Conservation (phyloP, 768 basidiomycete species). For the Pisolithus tinctorius region DNA sequence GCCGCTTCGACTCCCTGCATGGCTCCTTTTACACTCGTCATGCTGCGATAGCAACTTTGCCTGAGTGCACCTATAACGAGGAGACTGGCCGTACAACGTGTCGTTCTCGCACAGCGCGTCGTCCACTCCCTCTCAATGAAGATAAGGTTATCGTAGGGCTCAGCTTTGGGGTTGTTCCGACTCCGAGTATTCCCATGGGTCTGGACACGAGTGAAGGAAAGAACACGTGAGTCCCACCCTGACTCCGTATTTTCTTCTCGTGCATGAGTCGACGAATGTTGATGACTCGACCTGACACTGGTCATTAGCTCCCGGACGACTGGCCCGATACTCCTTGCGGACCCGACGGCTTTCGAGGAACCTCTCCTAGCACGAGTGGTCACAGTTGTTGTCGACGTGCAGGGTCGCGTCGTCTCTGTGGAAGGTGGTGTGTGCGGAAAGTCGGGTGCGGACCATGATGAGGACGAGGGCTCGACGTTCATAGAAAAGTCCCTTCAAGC, state of each 20-base stretch:
- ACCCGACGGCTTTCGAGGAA: slow-evolving; percentile 89
- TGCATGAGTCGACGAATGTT: not conserved
- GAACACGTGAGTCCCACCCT: not conserved
- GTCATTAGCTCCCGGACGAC: slow-evolving; percentile 7
- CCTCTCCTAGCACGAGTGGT: slow-evolving; percentile 71
- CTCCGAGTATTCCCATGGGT: not conserved
- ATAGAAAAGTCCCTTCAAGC: slow-evolving; percentile 13
- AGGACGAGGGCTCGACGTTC: slow-evolving; percentile 1
- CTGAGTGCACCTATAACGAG: slow-evolving; percentile 60
- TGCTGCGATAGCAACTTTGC: slow-evolving; percentile 50
- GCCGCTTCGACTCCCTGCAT: not conserved
- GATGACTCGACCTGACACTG: not conserved
- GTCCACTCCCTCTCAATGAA: slow-evolving; percentile 36
- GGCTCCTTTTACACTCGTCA: not conserved
- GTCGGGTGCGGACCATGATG: not conserved
- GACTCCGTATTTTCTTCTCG: too few species aligned
- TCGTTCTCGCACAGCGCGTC: slow-evolving; percentile 36
- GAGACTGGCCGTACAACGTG: slow-evolving; percentile 58
- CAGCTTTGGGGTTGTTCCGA: slow-evolving; percentile 10
- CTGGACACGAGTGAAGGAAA: not conserved
- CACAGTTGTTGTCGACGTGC: slow-evolving; percentile 51
- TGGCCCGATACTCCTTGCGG: slow-evolving; percentile 55
- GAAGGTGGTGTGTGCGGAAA: slow-evolving; percentile 20
- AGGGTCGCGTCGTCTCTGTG: slow-evolving; percentile 16
- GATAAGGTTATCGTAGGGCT: slow-evolving; percentile 1